Evolutionary conservation across 1,139 yeast genomes (phyloP).

Genomic region (Dujonia santamariae): DNA sequence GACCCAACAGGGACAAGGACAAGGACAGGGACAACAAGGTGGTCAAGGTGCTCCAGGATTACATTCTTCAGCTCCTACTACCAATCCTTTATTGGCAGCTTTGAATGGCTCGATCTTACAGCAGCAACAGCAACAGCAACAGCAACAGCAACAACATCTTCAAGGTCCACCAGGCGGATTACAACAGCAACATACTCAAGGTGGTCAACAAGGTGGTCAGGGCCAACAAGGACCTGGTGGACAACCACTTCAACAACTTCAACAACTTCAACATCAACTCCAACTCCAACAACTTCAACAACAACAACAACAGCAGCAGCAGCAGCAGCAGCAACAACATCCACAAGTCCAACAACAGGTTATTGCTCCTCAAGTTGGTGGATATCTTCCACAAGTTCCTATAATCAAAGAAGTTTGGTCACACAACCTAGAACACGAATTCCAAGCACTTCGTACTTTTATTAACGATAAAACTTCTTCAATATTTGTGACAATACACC

Average conservation of each 20-base stretch:
- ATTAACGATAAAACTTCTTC: constrained; percentile 59
- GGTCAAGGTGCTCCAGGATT: constrained; percentile 15
- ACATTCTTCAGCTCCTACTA: constrained; percentile 10
- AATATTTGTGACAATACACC: constrained; percentile 68
- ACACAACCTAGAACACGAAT: constrained; percentile 78
- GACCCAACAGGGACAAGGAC: too few relatives aligned
- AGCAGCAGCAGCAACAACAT: constrained; percentile 15
- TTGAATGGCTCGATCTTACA: constrained; percentile 31
- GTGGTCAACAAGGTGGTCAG: constrained; percentile 11
- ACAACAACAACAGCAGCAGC: constrained; percentile 12
- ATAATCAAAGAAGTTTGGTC: constrained; percentile 77
- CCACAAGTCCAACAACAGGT: constrained; percentile 13
- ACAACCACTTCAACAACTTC: constrained; percentile 15
- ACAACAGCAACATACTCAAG: constrained; percentile 17
- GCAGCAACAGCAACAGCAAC: constrained; percentile 30
- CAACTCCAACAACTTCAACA: constrained; percentile 12
- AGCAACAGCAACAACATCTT: constrained; percentile 17
- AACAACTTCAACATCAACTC: constrained; percentile 8
- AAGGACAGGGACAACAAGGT: background rate
- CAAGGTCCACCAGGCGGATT: constrained; percentile 10
- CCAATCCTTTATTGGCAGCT: constrained; percentile 38
- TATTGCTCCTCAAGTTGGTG: constrained; percentile 13
- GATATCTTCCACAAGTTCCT: constrained; percentile 21
- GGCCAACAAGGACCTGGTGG: constrained; percentile 17
- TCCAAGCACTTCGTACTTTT: constrained; percentile 68